Evolutionary conservation across 2,329 filamentous ascomycete genomes (phyloP).

Genomic region (Aspergillus fructus): DNA sequence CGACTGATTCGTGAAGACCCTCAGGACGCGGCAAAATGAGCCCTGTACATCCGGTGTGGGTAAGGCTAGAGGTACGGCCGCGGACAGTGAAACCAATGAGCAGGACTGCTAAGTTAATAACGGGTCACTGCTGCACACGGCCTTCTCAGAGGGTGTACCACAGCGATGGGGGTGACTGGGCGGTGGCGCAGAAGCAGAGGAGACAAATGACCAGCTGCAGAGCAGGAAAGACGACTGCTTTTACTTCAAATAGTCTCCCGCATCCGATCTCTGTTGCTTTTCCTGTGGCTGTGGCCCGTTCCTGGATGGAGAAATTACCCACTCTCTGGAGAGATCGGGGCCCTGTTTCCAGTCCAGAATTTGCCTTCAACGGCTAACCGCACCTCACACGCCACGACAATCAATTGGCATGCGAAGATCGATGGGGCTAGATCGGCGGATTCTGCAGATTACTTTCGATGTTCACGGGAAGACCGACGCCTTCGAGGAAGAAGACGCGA

Average conservation of each 20-base stretch:
- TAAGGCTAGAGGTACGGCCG: slow-evolving; percentile 11
- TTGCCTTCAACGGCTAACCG: slow-evolving; percentile 3
- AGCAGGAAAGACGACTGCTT: too few species aligned
- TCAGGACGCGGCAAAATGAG: slow-evolving; percentile 12
- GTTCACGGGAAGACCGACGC: neutral
- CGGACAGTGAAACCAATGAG: slow-evolving; percentile 14
- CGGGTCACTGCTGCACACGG: slow-evolving; percentile 4
- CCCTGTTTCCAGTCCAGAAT: neutral
- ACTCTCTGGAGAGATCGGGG: slow-evolving; percentile 3
- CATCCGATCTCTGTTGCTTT: neutral
- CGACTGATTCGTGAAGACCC: neutral
- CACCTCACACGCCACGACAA: slow-evolving; percentile 4
- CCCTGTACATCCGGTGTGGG: slow-evolving; percentile 13
- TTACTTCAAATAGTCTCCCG: too few species aligned
- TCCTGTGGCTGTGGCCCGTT: slow-evolving; percentile 9
- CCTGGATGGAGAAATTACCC: slow-evolving; percentile 10
- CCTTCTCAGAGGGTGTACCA: slow-evolving; percentile 10
- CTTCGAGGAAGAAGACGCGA: neutral
- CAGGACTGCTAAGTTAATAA: neutral
- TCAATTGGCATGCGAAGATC: slow-evolving; percentile 9
- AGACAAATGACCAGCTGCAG: too few species aligned
- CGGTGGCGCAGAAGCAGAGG: neutral
- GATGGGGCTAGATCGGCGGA: neutral
- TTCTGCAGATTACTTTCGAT: neutral
- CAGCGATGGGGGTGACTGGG: slow-evolving; percentile 1